Percentiles rank a stretch among this genome's conserved stretches.
Conservation (phyloP, 306 rosid genomes). For the Abrus precatorius region DNA sequence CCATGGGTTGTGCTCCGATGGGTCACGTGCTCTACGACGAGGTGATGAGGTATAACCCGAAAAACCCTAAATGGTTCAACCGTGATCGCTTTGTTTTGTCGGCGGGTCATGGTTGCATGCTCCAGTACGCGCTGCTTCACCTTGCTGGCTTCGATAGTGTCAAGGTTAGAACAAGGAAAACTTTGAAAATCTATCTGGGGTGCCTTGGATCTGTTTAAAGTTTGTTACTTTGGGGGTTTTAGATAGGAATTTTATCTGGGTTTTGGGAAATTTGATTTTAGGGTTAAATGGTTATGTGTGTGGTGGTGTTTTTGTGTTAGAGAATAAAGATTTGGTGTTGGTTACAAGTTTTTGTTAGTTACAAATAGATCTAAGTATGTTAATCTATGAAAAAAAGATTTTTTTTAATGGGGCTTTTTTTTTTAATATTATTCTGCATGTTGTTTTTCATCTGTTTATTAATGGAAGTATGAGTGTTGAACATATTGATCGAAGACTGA, state of each 20-base stretch:
- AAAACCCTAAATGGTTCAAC: slow-evolving; percentile 93
- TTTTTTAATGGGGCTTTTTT: neutral
- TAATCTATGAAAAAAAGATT: neutral
- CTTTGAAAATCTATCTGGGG: neutral
- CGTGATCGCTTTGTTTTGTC: slow-evolving; percentile 95
- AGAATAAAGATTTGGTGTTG: neutral
- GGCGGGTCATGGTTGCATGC: slow-evolving; percentile 98
- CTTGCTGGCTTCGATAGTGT: slow-evolving; percentile 95
- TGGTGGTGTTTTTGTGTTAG: neutral
- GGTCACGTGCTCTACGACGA: slow-evolving; percentile 93
- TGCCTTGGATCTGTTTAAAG: slow-evolving; percentile 5
- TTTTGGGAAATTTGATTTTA: neutral
- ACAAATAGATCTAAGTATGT: neutral
- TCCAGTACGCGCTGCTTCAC: slow-evolving; percentile 92
- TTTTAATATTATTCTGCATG: neutral
- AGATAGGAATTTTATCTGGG: slow-evolving; percentile 16
- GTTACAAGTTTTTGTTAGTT: neutral
- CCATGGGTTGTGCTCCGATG: slow-evolving; percentile 99
- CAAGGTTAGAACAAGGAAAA: slow-evolving; percentile 49
- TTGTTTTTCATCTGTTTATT: slow-evolving; percentile 8
- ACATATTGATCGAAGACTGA: slow-evolving; percentile 17
- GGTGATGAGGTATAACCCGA: slow-evolving; percentile 88
- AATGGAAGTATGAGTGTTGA: neutral
- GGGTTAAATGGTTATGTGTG: neutral
- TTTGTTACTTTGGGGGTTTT: neutral